Evolutionary conservation across 805 yeast genomes (phyloP).

Genomic region (Hanseniaspora lachancei): DNA sequence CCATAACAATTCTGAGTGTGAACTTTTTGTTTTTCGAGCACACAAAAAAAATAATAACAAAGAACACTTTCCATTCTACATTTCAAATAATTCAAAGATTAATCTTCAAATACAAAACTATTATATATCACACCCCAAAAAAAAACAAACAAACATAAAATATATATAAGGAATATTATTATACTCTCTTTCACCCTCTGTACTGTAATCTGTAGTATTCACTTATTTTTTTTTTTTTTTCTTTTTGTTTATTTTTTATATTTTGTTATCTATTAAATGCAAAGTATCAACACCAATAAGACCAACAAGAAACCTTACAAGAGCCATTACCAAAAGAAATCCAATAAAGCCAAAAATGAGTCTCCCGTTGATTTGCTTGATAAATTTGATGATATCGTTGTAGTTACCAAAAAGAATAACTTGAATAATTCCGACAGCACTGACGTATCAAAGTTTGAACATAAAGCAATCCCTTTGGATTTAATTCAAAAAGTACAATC

Average conservation of each 20-base stretch:
- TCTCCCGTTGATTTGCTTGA: neutral
- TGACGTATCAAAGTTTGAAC: slow-evolving; percentile 16
- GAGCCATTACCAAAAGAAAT: neutral
- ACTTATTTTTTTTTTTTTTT: neutral
- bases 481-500: neutral
- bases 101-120: no score
- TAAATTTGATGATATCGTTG: neutral
- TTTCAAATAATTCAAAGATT: no score
- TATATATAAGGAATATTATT: no score
- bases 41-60: no score
- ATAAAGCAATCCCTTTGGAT: neutral
- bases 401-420: slow-evolving; percentile 13
- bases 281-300: neutral
- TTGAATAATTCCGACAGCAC: slow-evolving; percentile 15
- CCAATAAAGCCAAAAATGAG: neutral
- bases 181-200: no score
- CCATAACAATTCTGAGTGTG: no score
- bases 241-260: neutral
- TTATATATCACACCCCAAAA: no score
- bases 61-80: no score
- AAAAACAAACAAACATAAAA: no score
- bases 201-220: neutral
- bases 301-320: neutral
- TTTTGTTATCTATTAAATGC: neutral
- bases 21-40: no score